Evolutionary conservation across 2,329 filamentous ascomycete species (phyloP).

Genomic region (Coniochaeta pulveracea): DNA sequence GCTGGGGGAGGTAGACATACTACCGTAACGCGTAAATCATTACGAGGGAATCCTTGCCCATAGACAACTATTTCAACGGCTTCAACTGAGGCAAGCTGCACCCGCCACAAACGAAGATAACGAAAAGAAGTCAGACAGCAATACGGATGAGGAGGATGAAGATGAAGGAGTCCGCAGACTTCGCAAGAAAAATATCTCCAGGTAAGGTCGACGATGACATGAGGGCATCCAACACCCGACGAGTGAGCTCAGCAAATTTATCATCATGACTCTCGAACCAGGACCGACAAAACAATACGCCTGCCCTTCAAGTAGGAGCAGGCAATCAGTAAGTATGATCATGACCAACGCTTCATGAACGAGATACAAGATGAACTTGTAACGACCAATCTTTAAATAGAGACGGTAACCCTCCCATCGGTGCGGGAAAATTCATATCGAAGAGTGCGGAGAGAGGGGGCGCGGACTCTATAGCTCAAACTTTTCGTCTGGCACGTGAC

Average conservation of each 20-base stretch:
- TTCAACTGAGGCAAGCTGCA: no score
- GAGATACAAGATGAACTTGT: constrained; percentile 2
- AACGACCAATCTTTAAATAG: constrained; percentile 3
- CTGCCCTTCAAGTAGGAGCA: constrained; percentile 2
- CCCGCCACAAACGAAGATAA: no score
- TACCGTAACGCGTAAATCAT: neutral
- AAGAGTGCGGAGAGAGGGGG: neutral
- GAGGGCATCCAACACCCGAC: no score
- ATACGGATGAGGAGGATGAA: no score
- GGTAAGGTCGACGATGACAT: no score
- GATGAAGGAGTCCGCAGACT: no score
- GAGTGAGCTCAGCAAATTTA: neutral
- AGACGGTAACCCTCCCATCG: neutral
- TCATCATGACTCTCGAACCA: constrained; percentile 1
- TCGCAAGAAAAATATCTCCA: no score
- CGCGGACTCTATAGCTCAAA: constrained; percentile 3
- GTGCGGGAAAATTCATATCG: neutral
- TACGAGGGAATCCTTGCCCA: neutral
- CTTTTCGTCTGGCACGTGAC: constrained; percentile 1
- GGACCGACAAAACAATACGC: constrained; percentile 1
- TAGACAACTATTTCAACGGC: no score
- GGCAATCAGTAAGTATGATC: constrained; percentile 3
- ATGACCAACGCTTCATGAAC: constrained; percentile 3
- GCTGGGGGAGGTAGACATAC: constrained; percentile 1
- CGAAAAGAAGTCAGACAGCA: no score